These are phyloP conservation scores for Lactifluus echinatus DNA, from an alignment of 768 basidiomycete genomes.

Conservation along the genomic window DNA sequence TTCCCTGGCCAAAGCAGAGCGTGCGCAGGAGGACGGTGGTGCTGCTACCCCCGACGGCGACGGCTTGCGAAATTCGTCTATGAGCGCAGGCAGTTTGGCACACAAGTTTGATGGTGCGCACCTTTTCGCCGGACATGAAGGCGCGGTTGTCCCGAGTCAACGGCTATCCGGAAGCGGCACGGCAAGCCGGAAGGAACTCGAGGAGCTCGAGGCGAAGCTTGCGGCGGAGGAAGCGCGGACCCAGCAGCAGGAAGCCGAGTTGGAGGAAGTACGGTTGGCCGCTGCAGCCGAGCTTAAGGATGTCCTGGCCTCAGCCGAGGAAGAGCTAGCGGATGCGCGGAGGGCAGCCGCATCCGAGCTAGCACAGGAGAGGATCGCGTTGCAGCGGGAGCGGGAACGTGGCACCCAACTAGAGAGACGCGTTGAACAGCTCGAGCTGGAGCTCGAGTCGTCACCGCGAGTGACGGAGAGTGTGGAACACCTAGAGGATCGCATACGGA, in stretches of 20 bases:
- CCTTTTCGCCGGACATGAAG: slow-evolving; percentile 75
- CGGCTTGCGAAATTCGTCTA: slow-evolving; percentile 22
- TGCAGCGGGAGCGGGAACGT: background rate
- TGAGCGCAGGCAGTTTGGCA: slow-evolving; percentile 37
- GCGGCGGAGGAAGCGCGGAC: no score
- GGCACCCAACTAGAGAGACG: slow-evolving; percentile 31
- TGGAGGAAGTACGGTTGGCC: no score
- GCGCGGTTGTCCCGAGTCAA: slow-evolving; percentile 49
- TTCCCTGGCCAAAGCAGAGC: slow-evolving; percentile 34
- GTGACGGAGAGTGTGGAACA: slow-evolving; percentile 27
- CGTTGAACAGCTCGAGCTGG: slow-evolving; percentile 34
- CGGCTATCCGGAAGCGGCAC: slow-evolving; percentile 15
- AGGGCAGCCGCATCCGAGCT: background rate
- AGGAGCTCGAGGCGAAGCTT: no score
- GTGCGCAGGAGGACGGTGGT: slow-evolving; percentile 43
- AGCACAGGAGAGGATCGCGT: background rate
- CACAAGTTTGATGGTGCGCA: slow-evolving; percentile 72
- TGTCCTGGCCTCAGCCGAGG: no score
- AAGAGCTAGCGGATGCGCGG: background rate
- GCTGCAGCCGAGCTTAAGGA: no score
- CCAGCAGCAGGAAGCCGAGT: no score
- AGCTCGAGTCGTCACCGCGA: slow-evolving; percentile 43
- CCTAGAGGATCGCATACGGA: slow-evolving; percentile 7
- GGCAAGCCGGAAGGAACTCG: slow-evolving; percentile 34
- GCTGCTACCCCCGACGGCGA: slow-evolving; percentile 31